Evolutionary conservation across 495 filamentous ascomycete species (phyloP), one percentile per base, ranked within the genome.

Genomic region (Penicillium subrubescens): DNA sequence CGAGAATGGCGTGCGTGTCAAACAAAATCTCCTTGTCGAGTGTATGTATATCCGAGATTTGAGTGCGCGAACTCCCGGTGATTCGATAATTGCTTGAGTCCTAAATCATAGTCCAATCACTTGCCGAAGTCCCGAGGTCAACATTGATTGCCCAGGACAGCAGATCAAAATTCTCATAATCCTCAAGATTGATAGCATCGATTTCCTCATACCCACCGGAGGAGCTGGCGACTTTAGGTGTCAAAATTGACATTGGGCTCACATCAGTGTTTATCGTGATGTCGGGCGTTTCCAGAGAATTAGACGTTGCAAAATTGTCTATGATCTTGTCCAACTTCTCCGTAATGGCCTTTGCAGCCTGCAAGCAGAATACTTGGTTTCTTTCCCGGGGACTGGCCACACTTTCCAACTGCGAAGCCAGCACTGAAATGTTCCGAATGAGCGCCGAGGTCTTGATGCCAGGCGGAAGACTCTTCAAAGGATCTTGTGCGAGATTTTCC

Each of bases 351-450:
- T 67, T 67, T 39, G 67, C 50, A 14, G 67, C 67, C 53, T 69
- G 67, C 35, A 67, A 53, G 31, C 67, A 69, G 29, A 61, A 69
- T 0, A 25, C 57, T 66, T 67, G 64, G 54, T 69, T 69, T 46
- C 52, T 60, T 55, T 67, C 67, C 25, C 55, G 55, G n/a, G 67
- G 44, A 35, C 67, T 59, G 14, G 60, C 35, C 31, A 69, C 60
- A 39, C 50, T 64, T 53, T 65, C 68, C 27, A 70, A 65, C 48
- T 65, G 61, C 11, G 68, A 69, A 46, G 57, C 46, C 5, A 69
- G 57, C 0, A 69, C 64, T 21, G 67, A 66, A 15, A 69, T 19
- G 37, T 67, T 70, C 1, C 68, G 62, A 54, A 70, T 67, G 10
- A 70, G 6, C n/a, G 55, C 17, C 4, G 65, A 65, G 2, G 62